Evolutionary conservation across 495 filamentous ascomycete genomes (phyloP).

Genomic region (Xylaria palmicola): DNA sequence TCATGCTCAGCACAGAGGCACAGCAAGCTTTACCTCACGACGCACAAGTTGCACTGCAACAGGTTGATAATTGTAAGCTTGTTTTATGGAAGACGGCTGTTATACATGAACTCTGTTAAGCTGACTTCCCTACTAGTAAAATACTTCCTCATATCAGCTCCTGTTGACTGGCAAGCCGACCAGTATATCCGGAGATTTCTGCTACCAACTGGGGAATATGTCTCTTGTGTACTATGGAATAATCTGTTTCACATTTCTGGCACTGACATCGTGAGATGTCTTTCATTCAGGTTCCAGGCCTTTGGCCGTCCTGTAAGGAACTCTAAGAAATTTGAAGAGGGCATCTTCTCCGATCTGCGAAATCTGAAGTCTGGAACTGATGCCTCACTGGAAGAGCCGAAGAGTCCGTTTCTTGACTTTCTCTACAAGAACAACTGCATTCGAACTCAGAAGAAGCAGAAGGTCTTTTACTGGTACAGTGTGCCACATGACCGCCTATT

Average conservation of each 20-base stretch:
- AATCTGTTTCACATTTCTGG: conserved; percentile 99
- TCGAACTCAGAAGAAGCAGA: conserved; percentile 99
- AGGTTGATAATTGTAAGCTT: conserved; percentile 93
- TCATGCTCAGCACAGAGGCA: conserved; percentile 94
- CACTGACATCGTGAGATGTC: conserved; percentile 96
- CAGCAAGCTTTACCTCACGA: conserved; percentile 95
- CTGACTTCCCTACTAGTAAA: conserved; percentile 63
- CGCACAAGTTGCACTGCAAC: conserved; percentile 93
- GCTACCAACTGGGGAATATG: conserved; percentile 95
- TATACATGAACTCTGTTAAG: neutral
- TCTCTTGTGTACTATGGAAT: conserved; percentile 98
- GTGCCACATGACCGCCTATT: conserved; percentile 97
- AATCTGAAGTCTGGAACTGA: conserved; percentile 98
- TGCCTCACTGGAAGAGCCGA: conserved; percentile 98
- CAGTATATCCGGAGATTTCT: conserved; percentile 96
- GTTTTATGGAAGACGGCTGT: conserved; percentile 20
- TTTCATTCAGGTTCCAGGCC: conserved; percentile 97
- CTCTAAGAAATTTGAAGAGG: conserved; percentile 99
- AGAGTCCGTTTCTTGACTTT: conserved; percentile 97
- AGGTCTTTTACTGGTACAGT: conserved; percentile 99
- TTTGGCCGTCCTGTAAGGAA: conserved; percentile 99
- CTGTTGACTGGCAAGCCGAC: conserved; percentile 95
- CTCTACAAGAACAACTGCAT: conserved; percentile 99
- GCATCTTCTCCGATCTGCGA: conserved; percentile 97
- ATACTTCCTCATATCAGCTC: conserved; percentile 98